Evolutionary conservation across 73 alveolate genomes (phyloP).

Genomic region (Loxodes magnus): DNA sequence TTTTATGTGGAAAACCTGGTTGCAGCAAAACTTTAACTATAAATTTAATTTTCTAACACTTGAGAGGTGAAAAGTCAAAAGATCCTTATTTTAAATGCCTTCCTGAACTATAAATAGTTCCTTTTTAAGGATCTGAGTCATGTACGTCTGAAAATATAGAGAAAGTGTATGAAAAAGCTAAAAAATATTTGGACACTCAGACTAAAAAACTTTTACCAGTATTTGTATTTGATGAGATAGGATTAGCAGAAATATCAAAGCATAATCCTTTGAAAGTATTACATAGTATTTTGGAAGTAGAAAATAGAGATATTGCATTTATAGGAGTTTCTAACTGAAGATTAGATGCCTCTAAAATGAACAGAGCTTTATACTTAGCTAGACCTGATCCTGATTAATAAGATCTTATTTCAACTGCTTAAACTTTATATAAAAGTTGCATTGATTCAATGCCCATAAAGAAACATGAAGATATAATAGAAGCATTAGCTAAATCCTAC

Average conservation of each 20-base stretch:
- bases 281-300: conserved; percentile 2
- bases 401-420: conserved; percentile 28
- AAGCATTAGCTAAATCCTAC: conserved; percentile 1
- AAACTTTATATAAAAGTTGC: background rate
- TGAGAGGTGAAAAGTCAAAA: conserved; percentile 1
- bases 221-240: conserved; percentile 16
- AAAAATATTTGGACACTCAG: background rate
- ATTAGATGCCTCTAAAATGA: conserved; percentile 48
- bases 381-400: conserved; percentile 46
- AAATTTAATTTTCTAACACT: conserved; percentile 13
- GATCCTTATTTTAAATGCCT: conserved; percentile 3
- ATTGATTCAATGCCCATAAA: background rate
- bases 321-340: conserved; percentile 29
- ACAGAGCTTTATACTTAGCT: conserved; percentile 45
- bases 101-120: background rate
- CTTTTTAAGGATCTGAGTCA: conserved; percentile 14
- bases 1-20: conserved; percentile 61
- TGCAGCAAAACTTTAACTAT: conserved; percentile 44
- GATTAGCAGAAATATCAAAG: conserved; percentile 17
- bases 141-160: conserved; percentile 12
- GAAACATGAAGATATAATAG: background rate
- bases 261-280: conserved; percentile 16
- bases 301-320: conserved; percentile 16
- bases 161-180: conserved; percentile 7
- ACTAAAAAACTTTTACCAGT: conserved; percentile 8